A percentile compares a stretch with the other conserved stretches of the same genome.
phyloP scores from a whole-genome alignment of 2,329 filamentous ascomycete species.

The Tricladium varicosporioides region DNA sequence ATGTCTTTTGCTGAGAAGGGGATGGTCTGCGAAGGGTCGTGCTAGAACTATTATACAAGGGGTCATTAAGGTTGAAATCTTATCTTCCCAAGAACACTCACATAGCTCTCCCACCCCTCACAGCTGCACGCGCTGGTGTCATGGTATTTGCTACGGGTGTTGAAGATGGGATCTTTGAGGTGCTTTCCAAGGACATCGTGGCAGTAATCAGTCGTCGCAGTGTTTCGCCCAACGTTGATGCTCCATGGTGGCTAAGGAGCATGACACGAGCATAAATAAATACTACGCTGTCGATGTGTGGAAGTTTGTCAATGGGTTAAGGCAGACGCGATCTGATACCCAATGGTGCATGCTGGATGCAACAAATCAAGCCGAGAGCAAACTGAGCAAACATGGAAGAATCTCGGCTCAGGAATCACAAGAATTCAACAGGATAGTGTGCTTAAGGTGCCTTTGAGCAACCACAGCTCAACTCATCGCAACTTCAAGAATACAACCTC shows the following conservation, averaged over 20 bases:
- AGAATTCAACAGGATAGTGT: not conserved
- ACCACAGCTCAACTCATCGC: not conserved
- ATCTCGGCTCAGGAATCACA: conserved; percentile 15
- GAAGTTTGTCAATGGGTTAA: conserved; percentile 8
- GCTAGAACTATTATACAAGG: conserved; percentile 6
- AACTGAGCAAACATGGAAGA: conserved; percentile 18
- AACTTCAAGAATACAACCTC: not conserved
- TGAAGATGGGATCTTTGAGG: conserved; percentile 9
- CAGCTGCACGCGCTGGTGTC: conserved; percentile 18
- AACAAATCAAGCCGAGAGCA: conserved; percentile 7
- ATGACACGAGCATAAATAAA: conserved; percentile 29
- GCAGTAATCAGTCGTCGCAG: conserved; percentile 24
- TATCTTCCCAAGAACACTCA: conserved; percentile 15
- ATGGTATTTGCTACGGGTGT: conserved; percentile 17
- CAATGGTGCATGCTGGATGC: conserved; percentile 12
- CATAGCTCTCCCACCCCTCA: conserved; percentile 18
- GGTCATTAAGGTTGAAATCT: conserved; percentile 8
- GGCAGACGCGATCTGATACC: conserved; percentile 26
- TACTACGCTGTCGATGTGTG: not conserved
- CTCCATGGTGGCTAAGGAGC: conserved; percentile 36
- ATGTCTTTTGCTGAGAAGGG: conserved; percentile 28
- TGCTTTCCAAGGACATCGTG: conserved; percentile 21
- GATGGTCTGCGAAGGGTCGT: conserved; percentile 5
- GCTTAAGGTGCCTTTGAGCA: not conserved
- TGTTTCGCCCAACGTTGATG: conserved; percentile 30